Conservation (phyloP, 345 rosid species). For the Arabidopsis suecica region DNA sequence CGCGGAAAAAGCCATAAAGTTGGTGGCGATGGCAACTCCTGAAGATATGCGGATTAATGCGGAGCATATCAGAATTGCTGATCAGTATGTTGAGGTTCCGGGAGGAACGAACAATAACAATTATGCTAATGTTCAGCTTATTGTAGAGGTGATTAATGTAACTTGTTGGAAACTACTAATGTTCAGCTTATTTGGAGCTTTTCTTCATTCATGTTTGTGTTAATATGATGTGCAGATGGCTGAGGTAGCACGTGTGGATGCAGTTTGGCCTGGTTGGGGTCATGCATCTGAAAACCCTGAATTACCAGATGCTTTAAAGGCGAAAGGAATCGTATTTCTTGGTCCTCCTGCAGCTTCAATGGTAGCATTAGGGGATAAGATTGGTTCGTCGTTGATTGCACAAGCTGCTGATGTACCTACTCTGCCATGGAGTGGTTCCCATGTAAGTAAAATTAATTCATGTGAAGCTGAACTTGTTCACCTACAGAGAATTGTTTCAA, state of each 20-base stretch:
- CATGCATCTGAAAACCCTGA: conserved; percentile 99
- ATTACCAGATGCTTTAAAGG: conserved; percentile 83
- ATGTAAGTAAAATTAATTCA: conserved; percentile 52
- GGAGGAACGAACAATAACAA: conserved; percentile 98
- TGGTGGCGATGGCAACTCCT: conserved; percentile 99
- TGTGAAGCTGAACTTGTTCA: conserved; percentile 11
- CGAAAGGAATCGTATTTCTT: conserved; percentile 86
- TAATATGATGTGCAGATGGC: conserved; percentile 70
- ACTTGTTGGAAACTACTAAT: background rate
- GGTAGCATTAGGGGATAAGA: conserved; percentile 98
- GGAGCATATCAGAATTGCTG: conserved; percentile 95
- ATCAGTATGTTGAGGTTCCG: conserved; percentile 98
- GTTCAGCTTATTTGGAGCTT: background rate
- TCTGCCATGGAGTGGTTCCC: conserved; percentile 99
- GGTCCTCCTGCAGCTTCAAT: conserved; percentile 89
- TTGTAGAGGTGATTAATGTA: conserved; percentile 67
- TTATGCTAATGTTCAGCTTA: conserved; percentile 98
- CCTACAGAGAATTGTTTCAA: conserved; percentile 6
- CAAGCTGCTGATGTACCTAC: conserved; percentile 98
- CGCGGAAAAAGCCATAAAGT: conserved; percentile 79
- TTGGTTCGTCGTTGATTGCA: conserved; percentile 97
- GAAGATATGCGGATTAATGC: conserved; percentile 99
- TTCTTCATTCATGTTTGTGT: conserved; percentile 15
- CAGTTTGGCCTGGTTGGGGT: conserved; percentile 99
- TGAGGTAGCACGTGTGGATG: conserved; percentile 93